phyloP scores from a whole-genome alignment of 2,329 filamentous ascomycete species.

The Fonsecaea multimorphosa region DNA sequence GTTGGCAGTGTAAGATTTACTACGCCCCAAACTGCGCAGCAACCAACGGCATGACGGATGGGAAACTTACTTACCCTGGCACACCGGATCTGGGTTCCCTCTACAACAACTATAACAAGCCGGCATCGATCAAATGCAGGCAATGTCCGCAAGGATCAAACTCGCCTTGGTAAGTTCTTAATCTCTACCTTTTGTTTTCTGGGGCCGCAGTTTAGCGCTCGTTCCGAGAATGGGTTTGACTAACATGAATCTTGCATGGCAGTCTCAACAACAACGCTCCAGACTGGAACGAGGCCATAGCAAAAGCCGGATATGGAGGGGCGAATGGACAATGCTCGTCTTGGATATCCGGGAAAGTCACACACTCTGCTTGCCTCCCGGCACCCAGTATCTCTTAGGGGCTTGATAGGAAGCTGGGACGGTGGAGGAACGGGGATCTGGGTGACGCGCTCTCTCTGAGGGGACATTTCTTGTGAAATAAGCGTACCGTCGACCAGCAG shows the following conservation, averaged over 20 bases:
- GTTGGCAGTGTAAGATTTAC: slow-evolving; percentile 33
- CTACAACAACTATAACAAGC: slow-evolving; percentile 24
- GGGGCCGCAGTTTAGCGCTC: background rate
- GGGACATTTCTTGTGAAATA: background rate
- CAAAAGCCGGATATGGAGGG: slow-evolving; percentile 14
- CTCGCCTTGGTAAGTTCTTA: slow-evolving; percentile 28
- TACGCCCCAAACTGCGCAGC: slow-evolving; percentile 21
- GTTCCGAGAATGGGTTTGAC: background rate
- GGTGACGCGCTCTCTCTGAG: background rate
- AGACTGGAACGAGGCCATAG: slow-evolving; percentile 15
- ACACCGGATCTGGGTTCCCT: slow-evolving; percentile 23
- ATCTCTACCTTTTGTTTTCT: background rate
- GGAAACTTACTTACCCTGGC: slow-evolving; percentile 32
- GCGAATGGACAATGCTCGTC: slow-evolving; percentile 9
- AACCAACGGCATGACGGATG: slow-evolving; percentile 22
- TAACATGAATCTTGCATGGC: background rate
- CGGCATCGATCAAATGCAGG: slow-evolving; percentile 25
- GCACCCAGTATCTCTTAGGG: background rate
- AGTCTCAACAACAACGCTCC: slow-evolving; percentile 33
- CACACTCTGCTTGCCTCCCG: background rate
- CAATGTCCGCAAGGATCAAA: slow-evolving; percentile 15
- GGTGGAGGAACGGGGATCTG: no score
- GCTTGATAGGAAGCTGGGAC: background rate
- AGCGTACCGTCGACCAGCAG: background rate
- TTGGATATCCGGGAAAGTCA: background rate